A percentile compares a stretch with the other conserved stretches of the same genome.
These are phyloP conservation scores for Suillus ampliporus DNA, from an alignment of 768 basidiomycete genomes.

Conservation along the genomic window DNA sequence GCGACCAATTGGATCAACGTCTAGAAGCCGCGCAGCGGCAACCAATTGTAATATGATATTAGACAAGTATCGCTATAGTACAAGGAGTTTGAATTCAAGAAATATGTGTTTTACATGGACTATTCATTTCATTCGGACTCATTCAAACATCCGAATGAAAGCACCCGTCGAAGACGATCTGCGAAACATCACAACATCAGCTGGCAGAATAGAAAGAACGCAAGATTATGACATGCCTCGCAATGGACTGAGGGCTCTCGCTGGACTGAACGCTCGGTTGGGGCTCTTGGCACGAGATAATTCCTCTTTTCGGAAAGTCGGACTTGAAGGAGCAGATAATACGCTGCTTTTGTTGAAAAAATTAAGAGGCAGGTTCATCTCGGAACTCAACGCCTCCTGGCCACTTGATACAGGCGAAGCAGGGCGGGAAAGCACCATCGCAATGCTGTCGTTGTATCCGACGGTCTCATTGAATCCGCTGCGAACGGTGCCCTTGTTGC, in stretches of 20 bases:
- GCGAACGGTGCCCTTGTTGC: conserved; percentile 17
- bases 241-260: conserved; percentile 35
- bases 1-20: too few relatives aligned
- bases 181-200: conserved; percentile 5
- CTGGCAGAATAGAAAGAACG: conserved; percentile 15
- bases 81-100: background rate
- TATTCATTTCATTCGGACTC: background rate
- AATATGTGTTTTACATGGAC: background rate
- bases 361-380: conserved; percentile 11
- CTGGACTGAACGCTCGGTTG: conserved; percentile 28
- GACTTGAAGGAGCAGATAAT: background rate
- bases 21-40: background rate
- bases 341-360: background rate
- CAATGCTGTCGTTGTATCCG: conserved; percentile 18
- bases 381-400: conserved; percentile 12
- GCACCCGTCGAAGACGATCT: conserved; percentile 37
- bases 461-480: conserved; percentile 1
- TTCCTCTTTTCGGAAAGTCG: conserved; percentile 9
- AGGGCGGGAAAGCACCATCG: conserved; percentile 34
- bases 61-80: background rate
- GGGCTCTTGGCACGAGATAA: conserved; percentile 19
- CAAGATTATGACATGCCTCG: conserved; percentile 33
- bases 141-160: conserved; percentile 25
- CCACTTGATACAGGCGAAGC: conserved; percentile 18
- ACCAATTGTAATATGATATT: background rate